Base-by-base conservation (phyloP, 2,329 filamentous ascomycete genomes). In the Cordyceps cicadae region DNA sequence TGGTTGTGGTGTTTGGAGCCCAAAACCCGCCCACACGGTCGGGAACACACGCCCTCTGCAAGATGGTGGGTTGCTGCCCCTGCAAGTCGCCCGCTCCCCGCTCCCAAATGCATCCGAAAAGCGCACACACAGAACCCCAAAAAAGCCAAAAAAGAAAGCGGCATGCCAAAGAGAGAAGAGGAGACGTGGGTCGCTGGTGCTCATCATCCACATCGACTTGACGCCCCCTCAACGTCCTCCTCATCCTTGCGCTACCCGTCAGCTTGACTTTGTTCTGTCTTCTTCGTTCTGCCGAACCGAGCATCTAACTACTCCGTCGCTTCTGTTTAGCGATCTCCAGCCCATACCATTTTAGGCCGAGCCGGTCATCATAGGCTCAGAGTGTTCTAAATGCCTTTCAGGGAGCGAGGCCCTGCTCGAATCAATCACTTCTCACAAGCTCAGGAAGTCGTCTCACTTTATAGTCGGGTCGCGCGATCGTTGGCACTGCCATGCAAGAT, bases 111-210 rank as follows among this genome's bases (percentile, higher is more conserved):
- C 49, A 46, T 59, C 56, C 56, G 56, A 55, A 61, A 61, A 61
- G 59, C 59, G 59, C 59, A 61, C n/a, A 61, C 51, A 49, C 45
- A 55, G 58, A 61, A 51, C 59, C 59, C 52, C 59, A 52, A 61
- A 61, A 61, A 61, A 61, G 59, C 52, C 59, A 52, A 61, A 61
- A 61, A 61, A 61, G 59, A 55, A 61, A 61, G 59, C 43, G 29
- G 52, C 52, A 29, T 55, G 46, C 59, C 45, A 55, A 61, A 54
- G 59, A 61, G 59, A 61, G 49, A 61, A 52, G 59, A 61, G 59
- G 52, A 55, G 59, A 55, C 59, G 37, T 61, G 52, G 59, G 59
- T 61, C 53, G 49, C 49, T 24, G 21, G 34, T 46, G 32, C 46
- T 49, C 29, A 26, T 51, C 37, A 45, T 51, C 48, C 43, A 24